A percentile compares a stretch with the other conserved stretches of the same genome.
phyloP scores from a whole-genome alignment of 2,329 filamentous ascomycete species.

The Knoxdaviesia proteae region DNA sequence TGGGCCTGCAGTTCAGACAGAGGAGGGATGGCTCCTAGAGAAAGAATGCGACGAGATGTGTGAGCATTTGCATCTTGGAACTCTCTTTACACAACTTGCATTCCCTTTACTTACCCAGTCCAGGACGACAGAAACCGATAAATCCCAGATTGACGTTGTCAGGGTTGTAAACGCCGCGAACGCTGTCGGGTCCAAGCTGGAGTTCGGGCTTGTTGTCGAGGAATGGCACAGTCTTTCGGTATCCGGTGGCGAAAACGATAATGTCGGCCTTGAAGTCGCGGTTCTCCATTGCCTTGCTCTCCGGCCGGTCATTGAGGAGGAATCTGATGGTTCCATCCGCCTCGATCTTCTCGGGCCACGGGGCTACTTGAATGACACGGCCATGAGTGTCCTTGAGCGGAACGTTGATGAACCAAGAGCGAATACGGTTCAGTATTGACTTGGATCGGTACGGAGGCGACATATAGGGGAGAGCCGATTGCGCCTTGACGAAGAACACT shows the following conservation, averaged over 20 bases:
- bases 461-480: constrained; percentile 21
- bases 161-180: constrained; percentile 29
- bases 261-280: constrained; percentile 18
- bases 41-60: neutral
- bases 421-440: constrained; percentile 14
- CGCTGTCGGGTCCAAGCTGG: constrained; percentile 11
- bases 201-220: constrained; percentile 8
- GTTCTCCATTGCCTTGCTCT: constrained; percentile 11
- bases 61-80: neutral
- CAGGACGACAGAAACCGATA: constrained; percentile 25
- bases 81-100: neutral
- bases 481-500: constrained; percentile 24
- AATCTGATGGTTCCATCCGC: constrained; percentile 17
- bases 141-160: constrained; percentile 19
- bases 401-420: constrained; percentile 17
- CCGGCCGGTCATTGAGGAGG: constrained; percentile 10
- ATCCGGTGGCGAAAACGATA: constrained; percentile 25
- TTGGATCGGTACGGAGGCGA: constrained; percentile 14
- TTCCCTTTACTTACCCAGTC: constrained; percentile 13
- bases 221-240: constrained; percentile 19
- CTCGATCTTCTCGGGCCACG: constrained; percentile 20
- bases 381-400: constrained; percentile 17
- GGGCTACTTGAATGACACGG: constrained; percentile 19
- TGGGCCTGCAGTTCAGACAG: constrained; percentile 26
- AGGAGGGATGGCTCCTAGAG: constrained; percentile 22